Evolutionary conservation across 345 rosid species (phyloP).

Genomic region (Nephelium lappaceum): DNA sequence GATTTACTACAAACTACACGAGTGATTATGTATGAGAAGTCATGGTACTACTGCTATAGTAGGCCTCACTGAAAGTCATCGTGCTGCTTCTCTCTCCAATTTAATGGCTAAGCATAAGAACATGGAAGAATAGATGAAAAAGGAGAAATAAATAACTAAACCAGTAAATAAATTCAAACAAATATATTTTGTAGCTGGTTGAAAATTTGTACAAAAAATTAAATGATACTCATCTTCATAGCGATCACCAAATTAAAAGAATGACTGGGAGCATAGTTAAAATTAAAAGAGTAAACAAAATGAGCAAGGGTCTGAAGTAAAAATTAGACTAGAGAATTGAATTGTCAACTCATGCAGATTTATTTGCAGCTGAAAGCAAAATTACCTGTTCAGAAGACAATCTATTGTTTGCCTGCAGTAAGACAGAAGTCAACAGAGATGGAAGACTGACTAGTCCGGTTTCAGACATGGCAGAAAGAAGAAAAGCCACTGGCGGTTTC

Average conservation of each 20-base stretch:
- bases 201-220: background rate
- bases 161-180: background rate
- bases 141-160: background rate
- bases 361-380: background rate
- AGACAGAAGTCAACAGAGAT: constrained; percentile 71
- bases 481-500: constrained; percentile 52
- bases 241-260: background rate
- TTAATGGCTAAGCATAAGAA: background rate
- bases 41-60: background rate
- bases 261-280: background rate
- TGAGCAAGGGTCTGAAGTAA: background rate
- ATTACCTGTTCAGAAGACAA: constrained; percentile 67
- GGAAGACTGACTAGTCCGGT: constrained; percentile 83
- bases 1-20: background rate
- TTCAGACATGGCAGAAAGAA: constrained; percentile 71
- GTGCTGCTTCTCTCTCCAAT: background rate
- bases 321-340: background rate
- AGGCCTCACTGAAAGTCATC: background rate
- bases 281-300: background rate
- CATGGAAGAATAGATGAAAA: background rate
- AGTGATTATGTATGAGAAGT: background rate
- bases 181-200: background rate
- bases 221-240: background rate
- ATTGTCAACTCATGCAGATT: background rate
- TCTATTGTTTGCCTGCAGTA: constrained; percentile 72